These are phyloP conservation scores for Yarrowia sp. DNA, from an alignment of 805 yeast species.

Conservation along the genomic window DNA sequence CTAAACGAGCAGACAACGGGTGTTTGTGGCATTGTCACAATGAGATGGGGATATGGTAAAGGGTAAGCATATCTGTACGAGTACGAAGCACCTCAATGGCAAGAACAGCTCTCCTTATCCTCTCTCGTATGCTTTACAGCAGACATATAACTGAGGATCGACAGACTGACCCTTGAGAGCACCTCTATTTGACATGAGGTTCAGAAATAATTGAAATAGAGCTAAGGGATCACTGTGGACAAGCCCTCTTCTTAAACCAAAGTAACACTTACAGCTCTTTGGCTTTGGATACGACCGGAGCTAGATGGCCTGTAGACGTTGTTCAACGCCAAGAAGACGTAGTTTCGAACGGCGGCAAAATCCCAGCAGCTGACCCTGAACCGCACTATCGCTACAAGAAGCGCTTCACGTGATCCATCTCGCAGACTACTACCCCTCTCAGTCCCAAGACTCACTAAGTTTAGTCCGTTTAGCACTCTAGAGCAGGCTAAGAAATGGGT, in stretches of 20 bases:
- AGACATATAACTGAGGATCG: not conserved
- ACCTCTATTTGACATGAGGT: not conserved
- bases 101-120: no score
- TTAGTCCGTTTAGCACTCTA: constrained; percentile 27
- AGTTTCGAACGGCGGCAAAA: not conserved
- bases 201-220: not conserved
- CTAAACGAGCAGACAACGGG: no score
- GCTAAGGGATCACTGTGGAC: not conserved
- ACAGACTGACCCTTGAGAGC: not conserved
- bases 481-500: constrained; percentile 16
- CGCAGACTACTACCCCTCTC: constrained; percentile 18
- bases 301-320: no score
- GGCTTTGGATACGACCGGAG: constrained; percentile 1
- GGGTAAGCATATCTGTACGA: no score
- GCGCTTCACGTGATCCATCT: not conserved
- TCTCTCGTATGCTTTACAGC: no score
- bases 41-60: no score
- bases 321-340: not conserved
- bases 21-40: no score
- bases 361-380: not conserved
- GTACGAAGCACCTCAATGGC: no score
- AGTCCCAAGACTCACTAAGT: constrained; percentile 24
- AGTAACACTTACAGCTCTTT: not conserved
- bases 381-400: not conserved
- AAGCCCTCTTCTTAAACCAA: not conserved